These are phyloP conservation scores for Stagonosporopsis chrysanthemi DNA, from an alignment of 2,329 filamentous ascomycete species.

Conservation along the genomic window DNA sequence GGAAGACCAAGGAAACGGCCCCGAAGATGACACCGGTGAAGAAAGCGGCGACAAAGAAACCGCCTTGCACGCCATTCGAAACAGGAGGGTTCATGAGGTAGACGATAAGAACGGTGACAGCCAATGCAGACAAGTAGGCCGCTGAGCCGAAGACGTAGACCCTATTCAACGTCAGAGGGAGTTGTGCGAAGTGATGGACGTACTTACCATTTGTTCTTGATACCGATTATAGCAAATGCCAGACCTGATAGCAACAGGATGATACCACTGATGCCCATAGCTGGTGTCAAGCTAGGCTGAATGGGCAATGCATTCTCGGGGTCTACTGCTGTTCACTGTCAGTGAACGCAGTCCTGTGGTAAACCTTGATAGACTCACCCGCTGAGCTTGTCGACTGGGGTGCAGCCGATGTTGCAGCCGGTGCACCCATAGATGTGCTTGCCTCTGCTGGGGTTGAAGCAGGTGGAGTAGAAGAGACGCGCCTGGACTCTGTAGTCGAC, in stretches of 20 bases:
- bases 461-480: slow-evolving; percentile 22
- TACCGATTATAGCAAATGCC: slow-evolving; percentile 77
- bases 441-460: slow-evolving; percentile 23
- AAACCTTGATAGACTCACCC: slow-evolving; percentile 23
- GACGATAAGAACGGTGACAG: slow-evolving; percentile 81
- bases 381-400: slow-evolving; percentile 29
- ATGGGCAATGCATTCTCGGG: slow-evolving; percentile 66
- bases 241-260: slow-evolving; percentile 77
- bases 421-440: slow-evolving; percentile 22
- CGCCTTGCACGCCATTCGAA: slow-evolving; percentile 78
- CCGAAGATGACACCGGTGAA: slow-evolving; percentile 78
- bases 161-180: slow-evolving; percentile 35
- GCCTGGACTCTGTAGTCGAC: slow-evolving; percentile 21
- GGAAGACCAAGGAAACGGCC: slow-evolving; percentile 76
- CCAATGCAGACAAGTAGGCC: slow-evolving; percentile 74
- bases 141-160: slow-evolving; percentile 73
- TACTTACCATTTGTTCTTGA: slow-evolving; percentile 73
- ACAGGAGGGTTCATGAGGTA: slow-evolving; percentile 88
- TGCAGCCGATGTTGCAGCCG: slow-evolving; percentile 25
- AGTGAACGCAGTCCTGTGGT: slow-evolving; percentile 2
- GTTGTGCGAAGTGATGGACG: neutral
- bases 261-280: slow-evolving; percentile 78
- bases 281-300: slow-evolving; percentile 77
- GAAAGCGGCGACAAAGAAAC: slow-evolving; percentile 80
- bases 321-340: slow-evolving; percentile 14